Evolutionary conservation across 164 flowering plant genomes (phyloP).

Genomic region (Umbilicus rupestris): DNA sequence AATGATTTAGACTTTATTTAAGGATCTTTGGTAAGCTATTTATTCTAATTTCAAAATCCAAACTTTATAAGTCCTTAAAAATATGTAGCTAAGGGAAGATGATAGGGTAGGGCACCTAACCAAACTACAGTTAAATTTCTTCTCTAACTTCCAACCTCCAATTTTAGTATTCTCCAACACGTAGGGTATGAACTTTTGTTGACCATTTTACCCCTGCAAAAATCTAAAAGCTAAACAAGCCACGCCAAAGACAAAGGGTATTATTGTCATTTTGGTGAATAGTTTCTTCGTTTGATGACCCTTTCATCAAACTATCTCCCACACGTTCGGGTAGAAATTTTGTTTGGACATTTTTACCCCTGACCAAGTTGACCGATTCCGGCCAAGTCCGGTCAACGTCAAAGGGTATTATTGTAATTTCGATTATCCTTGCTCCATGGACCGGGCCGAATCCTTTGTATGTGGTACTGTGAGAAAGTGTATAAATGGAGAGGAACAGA

Average conservation of each 20-base stretch:
- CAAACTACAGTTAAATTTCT: neutral
- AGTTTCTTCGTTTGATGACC: too few species aligned
- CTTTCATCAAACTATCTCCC: too few species aligned
- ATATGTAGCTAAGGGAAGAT: neutral
- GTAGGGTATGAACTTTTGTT: neutral
- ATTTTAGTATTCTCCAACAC: neutral
- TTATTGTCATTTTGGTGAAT: too few species aligned
- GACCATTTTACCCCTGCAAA: neutral
- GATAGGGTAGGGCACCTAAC: neutral
- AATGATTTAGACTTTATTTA: neutral
- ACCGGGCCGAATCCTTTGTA: too few species aligned
- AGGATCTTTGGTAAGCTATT: neutral
- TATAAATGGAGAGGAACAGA: neutral
- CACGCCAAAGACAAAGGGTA: too few species aligned
- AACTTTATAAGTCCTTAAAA: neutral
- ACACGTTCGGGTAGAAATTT: too few species aligned
- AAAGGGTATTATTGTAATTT: neutral
- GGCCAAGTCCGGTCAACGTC: neutral
- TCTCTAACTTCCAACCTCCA: neutral
- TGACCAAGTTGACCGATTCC: too few species aligned
- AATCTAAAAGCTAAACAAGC: neutral
- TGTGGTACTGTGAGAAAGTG: neutral
- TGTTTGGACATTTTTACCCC: too few species aligned
- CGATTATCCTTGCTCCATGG: too few species aligned
- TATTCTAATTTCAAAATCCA: neutral